Conservation (phyloP, 345 rosid species). For the Lepidium aucheri region DNA sequence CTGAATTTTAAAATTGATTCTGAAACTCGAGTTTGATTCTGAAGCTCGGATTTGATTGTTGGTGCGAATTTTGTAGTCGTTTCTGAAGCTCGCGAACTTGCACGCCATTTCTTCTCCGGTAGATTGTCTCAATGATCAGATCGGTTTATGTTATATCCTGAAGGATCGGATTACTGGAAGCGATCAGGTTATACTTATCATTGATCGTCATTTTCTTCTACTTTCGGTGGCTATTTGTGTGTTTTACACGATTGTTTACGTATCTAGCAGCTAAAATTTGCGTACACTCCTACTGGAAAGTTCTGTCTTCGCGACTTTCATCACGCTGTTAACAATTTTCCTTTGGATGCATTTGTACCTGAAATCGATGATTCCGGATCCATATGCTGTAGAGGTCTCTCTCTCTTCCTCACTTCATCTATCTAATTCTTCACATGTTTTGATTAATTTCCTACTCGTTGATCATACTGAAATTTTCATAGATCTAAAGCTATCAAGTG, state of each 20-base stretch:
- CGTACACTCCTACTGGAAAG: conserved; percentile 52
- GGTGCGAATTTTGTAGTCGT: conserved; percentile 43
- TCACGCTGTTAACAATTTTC: conserved; percentile 63
- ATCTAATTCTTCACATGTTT: background rate
- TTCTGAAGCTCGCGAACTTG: conserved; percentile 66
- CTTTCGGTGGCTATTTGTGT: background rate
- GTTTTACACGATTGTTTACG: background rate
- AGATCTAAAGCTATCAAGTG: conserved; percentile 52
- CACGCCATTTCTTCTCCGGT: conserved; percentile 44
- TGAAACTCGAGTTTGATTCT: conserved; percentile 14
- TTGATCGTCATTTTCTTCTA: background rate
- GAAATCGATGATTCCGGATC: conserved; percentile 47
- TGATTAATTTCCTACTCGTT: background rate
- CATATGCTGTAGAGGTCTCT: conserved; percentile 34
- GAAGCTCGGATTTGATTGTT: conserved; percentile 29
- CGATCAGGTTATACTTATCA: conserved; percentile 40
- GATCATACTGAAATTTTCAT: conserved; percentile 5
- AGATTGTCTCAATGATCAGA: conserved; percentile 43
- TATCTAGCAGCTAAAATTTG: conserved; percentile 49
- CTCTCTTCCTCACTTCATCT: background rate
- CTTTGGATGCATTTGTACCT: conserved; percentile 49
- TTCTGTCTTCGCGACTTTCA: conserved; percentile 74
- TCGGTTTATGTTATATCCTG: conserved; percentile 56
- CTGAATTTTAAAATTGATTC: background rate
- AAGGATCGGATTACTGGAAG: conserved; percentile 42